Conservation (phyloP, 805 yeast genomes). For the Starmerella geochares region DNA sequence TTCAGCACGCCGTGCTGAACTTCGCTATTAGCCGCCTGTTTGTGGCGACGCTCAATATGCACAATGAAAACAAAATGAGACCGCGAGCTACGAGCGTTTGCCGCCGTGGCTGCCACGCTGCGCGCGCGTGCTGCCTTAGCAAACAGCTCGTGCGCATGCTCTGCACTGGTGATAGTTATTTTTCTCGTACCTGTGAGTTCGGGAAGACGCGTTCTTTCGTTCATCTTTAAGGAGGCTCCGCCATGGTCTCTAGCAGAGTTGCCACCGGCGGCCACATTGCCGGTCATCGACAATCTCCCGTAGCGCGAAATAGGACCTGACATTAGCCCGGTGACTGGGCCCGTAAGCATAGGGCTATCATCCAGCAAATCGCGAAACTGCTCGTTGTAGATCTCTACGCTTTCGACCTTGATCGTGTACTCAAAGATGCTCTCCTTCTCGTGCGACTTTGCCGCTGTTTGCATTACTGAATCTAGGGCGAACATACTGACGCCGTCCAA, state of each 20-base stretch:
- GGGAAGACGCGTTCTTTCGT: conserved; percentile 38
- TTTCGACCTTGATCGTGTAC: conserved; percentile 49
- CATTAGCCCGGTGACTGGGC: neutral
- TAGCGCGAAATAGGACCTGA: neutral
- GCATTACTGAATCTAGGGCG: conserved; percentile 61
- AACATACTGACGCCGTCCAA: conserved; percentile 72
- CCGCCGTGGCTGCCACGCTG: conserved; percentile 68
- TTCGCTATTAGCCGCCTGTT: conserved; percentile 32
- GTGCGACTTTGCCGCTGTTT: conserved; percentile 35
- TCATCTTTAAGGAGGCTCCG: conserved; percentile 14
- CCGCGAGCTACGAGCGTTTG: conserved; percentile 78
- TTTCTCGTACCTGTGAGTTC: conserved; percentile 50
- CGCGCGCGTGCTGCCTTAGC: conserved; percentile 50
- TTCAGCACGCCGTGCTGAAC: conserved; percentile 53
- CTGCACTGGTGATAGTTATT: conserved; percentile 38
- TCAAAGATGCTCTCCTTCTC: conserved; percentile 36
- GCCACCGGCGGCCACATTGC: neutral
- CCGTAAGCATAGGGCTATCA: conserved; percentile 15
- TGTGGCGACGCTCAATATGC: conserved; percentile 37
- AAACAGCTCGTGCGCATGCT: conserved; percentile 44
- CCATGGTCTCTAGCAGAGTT: neutral
- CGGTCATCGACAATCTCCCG: neutral
- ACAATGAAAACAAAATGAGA: conserved; percentile 79
- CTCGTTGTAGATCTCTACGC: conserved; percentile 85
- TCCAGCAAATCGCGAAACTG: conserved; percentile 57